Evolutionary conservation across 2,329 filamentous ascomycete genomes (phyloP), one percentile per base, ranked within the genome.

Genomic region (Capronia epimyces): DNA sequence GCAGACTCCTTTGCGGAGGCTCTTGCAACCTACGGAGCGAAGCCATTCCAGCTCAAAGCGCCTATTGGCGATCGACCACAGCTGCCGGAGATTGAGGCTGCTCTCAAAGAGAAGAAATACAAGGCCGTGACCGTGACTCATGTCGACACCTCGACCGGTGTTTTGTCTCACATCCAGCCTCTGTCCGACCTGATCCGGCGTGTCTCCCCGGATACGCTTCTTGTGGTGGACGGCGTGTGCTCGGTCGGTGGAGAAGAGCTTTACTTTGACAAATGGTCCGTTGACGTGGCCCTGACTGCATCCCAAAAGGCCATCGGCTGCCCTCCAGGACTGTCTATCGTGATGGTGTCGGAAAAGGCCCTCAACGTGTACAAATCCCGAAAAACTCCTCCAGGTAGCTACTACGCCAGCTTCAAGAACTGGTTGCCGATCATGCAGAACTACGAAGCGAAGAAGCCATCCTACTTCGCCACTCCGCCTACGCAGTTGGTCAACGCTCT

Each of bases 361-460:
- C 87, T 98, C 62, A 78, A 93, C 64, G 75, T 76, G 9, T 86
- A 94, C 71, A 82, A 91, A 71, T 79, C 76, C 63, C 81, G 93
- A 67, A 91, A 91, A 75, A 84, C 82, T 9, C 85, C 86, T 10
- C 87, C 90, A 1, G 79, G 82, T 16, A 87, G 89, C 18, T 98
- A 97, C 79, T 98, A 96, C 71, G 90, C 87, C 49, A 95, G 87
- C 10, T 88, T 96, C 77, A 90, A 89, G 78, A 97, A 97, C 73
- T 98, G 93, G 93, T 75, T 90, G 50, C 91, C 91, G 41, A 93
- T 98, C 71, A 97, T 98, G 91, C 83, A 93, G 74, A 97, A 96
- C 74, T 98, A 98, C 71, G 93, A 98, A 75, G 88, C 89, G 58
- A 89, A 90, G 76, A 98, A 97, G 75, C 82, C 93, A 31, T 95